Evolutionary conservation across 257 asterid species (phyloP).

Genomic region (Echium plantagineum): DNA sequence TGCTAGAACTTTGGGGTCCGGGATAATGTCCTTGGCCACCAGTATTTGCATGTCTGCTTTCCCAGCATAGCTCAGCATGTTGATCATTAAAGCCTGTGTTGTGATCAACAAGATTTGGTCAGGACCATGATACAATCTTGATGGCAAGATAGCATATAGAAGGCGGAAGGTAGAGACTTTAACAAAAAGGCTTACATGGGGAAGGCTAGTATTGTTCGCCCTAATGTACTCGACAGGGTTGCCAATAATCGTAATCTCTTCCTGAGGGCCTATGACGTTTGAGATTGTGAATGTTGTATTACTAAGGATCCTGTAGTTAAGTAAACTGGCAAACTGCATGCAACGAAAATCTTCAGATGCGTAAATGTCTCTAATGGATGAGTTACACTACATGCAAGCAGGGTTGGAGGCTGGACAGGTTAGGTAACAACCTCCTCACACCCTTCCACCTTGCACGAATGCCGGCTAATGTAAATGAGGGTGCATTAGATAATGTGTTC

Average conservation of each 20-base stretch:
- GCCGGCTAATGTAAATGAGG: no score
- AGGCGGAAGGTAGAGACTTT: background rate
- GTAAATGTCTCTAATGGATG: no score
- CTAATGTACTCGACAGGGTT: constrained; percentile 43
- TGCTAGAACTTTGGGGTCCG: constrained; percentile 55
- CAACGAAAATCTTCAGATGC: background rate
- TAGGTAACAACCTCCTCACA: no score
- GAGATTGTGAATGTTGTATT: constrained; percentile 69
- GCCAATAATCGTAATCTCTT: constrained; percentile 32
- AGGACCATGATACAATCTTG: background rate
- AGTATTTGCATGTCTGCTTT: constrained; percentile 59
- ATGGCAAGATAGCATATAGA: background rate
- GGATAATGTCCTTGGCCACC: constrained; percentile 63
- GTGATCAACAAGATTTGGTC: background rate
- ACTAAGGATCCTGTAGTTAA: constrained; percentile 49
- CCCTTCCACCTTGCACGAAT: no score
- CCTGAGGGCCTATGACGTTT: constrained; percentile 57
- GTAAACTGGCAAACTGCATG: constrained; percentile 39
- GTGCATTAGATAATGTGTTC: no score
- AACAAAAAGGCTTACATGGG: constrained; percentile 39
- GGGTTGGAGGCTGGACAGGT: no score
- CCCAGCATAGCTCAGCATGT: constrained; percentile 77
- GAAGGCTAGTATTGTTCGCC: constrained; percentile 43
- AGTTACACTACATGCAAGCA: no score
- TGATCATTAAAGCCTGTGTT: constrained; percentile 60